A percentile compares a stretch with the other conserved stretches of the same genome.
Evolutionary conservation across 768 basidiomycete genomes (phyloP).

Genomic region (Lactarius indigo): DNA sequence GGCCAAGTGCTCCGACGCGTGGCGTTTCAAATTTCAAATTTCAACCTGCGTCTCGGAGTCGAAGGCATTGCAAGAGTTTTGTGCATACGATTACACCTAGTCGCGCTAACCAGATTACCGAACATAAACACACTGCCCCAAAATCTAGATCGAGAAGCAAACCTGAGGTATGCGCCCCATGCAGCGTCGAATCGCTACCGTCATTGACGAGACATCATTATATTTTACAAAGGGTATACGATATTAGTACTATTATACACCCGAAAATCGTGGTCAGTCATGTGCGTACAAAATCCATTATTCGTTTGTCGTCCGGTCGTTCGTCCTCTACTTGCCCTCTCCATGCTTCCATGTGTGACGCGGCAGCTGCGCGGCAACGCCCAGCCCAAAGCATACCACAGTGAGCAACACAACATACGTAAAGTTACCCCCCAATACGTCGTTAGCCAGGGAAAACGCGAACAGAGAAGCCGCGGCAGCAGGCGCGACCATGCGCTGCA

Average conservation of each 20-base stretch:
- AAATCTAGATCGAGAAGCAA: too few species aligned
- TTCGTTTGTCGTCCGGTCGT: too few species aligned
- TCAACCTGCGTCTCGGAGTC: too few species aligned
- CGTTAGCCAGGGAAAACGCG: conserved; percentile 51
- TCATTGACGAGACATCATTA: background rate
- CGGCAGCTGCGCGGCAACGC: conserved; percentile 16
- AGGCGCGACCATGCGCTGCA: conserved; percentile 48
- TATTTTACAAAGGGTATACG: background rate
- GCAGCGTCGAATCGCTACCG: background rate
- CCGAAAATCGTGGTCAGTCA: background rate
- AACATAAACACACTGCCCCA: too few species aligned
- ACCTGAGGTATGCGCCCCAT: too few species aligned
- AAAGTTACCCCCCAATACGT: conserved; percentile 46
- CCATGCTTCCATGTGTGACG: conserved; percentile 12
- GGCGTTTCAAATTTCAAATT: too few species aligned
- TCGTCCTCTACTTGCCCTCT: background rate
- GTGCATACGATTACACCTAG: too few species aligned
- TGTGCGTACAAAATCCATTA: too few species aligned
- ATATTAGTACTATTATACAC: background rate
- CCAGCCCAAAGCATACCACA: conserved; percentile 2
- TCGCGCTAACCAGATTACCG: too few species aligned
- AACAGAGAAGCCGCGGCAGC: conserved; percentile 59
- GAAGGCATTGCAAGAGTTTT: too few species aligned
- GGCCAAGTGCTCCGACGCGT: too few species aligned
- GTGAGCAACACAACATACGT: conserved; percentile 10